Evolutionary conservation across 2,329 filamentous ascomycete genomes (phyloP), one percentile per base, ranked within the genome.

Genomic region (Botrytis pseudocinerea): DNA sequence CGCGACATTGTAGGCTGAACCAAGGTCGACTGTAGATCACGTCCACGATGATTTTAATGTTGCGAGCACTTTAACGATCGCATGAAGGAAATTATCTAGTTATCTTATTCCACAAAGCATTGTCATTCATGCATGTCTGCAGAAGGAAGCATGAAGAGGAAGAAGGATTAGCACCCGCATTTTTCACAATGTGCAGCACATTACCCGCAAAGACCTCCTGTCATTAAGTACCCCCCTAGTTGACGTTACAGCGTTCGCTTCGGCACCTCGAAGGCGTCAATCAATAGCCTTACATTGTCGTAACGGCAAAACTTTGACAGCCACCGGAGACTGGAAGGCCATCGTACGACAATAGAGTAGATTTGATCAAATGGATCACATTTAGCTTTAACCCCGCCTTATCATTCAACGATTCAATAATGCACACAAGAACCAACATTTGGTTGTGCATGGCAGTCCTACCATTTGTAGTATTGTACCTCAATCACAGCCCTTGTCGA

Each of bases 211-310:
- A 54, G 25, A 9, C 2, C 9, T 42, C 48, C 48, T 57, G 48
- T 68, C n/a, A 25, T 18, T 22, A 20, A 40, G 25, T 54, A 68
- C 6, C 48, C 64, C 35, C 48, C 64, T 32, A 6, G 35, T 28
- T 40, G 35, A 68, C 25, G 64, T 57, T 57, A 22, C 48, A 68
- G 40, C 48, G n/a, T 57, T 68, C 65, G 65, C 48, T 68, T 57
- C 65, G 46, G 65, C 48, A 68, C 48, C 32, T 57, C 48, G 20
- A 57, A 68, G 65, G 65, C 65, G 48, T 42, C 48, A 68, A 42
- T 57, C 5, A 42, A 57, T 57, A 68, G 48, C 40, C 40, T 46
- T 64, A 22, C 61, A 42, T 46, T 46, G 9, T 46, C 16, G 61
- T 38, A 42, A 57, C n/a, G 48, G 35, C 48, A 42, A 68, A 22